Conservation (phyloP, 371 early-diverging fungal genomes). For the Haplosporangium sp. region DNA sequence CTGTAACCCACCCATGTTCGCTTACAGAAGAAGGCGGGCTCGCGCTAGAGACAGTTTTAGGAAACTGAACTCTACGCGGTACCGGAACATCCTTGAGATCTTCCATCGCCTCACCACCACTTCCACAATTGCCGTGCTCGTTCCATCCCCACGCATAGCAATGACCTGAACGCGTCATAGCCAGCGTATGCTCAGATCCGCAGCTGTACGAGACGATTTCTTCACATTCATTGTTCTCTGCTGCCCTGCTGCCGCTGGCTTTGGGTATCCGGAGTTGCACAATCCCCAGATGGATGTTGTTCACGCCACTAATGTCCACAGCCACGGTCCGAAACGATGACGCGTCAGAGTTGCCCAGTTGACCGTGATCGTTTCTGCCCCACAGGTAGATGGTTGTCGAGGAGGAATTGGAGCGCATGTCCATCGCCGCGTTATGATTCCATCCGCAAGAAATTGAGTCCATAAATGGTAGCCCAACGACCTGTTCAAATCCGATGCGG, state of each 20-base stretch:
- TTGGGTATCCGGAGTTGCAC: conserved; percentile 25
- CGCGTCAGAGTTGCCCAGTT: conserved; percentile 56
- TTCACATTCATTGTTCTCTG: neutral
- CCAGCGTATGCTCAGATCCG: conserved; percentile 85
- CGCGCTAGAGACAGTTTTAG: neutral
- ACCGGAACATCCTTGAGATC: conserved; percentile 23
- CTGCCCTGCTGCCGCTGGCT: neutral
- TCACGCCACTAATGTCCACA: conserved; percentile 1
- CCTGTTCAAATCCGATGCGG: conserved; percentile 36
- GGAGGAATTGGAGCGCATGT: conserved; percentile 19
- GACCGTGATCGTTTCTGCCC: conserved; percentile 83
- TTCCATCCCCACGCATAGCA: conserved; percentile 92
- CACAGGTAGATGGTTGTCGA: conserved; percentile 55
- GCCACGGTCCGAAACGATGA: neutral
- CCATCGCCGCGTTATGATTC: conserved; percentile 73
- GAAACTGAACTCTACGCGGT: conserved; percentile 24
- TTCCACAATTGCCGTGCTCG: conserved; percentile 90
- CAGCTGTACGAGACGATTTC: conserved; percentile 62
- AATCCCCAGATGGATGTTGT: neutral
- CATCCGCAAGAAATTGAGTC: conserved; percentile 74
- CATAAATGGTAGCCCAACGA: conserved; percentile 22
- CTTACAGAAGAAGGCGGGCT: neutral
- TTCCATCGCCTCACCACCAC: conserved; percentile 6
- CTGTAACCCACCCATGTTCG: conserved; percentile 27
- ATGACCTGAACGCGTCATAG: conserved; percentile 54